These are phyloP conservation scores for Erodium maritimum DNA, from an alignment of 345 rosid species.

Conservation along the genomic window DNA sequence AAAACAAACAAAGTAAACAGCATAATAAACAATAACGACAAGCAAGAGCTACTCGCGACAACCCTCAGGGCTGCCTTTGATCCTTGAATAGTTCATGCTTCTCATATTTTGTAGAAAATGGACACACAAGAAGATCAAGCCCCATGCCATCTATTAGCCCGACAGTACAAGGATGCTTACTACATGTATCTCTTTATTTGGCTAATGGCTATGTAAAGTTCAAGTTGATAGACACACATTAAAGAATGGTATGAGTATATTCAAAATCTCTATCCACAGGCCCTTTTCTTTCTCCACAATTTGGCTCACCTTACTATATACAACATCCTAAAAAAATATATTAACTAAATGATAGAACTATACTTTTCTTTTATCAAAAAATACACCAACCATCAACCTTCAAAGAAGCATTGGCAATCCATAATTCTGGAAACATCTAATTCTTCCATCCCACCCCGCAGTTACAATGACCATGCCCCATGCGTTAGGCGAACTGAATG, in stretches of 20 bases:
- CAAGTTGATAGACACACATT: background rate
- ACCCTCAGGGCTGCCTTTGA: too few species aligned
- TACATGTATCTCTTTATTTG: too few species aligned
- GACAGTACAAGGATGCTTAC: too few species aligned
- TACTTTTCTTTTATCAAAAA: too few species aligned
- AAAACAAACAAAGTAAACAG: too few species aligned
- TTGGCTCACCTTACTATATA: background rate
- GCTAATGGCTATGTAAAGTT: background rate
- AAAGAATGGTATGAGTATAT: background rate
- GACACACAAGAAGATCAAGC: too few species aligned
- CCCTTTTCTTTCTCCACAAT: background rate
- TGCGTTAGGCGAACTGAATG: constrained; percentile 37
- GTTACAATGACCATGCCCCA: constrained; percentile 67
- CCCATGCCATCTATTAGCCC: too few species aligned
- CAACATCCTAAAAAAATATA: too few species aligned
- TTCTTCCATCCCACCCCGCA: constrained; percentile 73
- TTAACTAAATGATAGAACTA: background rate
- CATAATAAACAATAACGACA: too few species aligned
- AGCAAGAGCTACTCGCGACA: too few species aligned
- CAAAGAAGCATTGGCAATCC: constrained; percentile 53
- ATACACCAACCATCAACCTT: constrained; percentile 6
- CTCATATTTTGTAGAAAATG: too few species aligned
- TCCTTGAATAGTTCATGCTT: too few species aligned
- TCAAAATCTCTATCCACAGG: background rate
- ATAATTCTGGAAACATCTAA: constrained; percentile 54